Percentiles rank a stretch among this genome's conserved stretches.
Conservation (phyloP, 1,284 basidiomycete genomes). For the Exobasidium cylindrosporum region DNA sequence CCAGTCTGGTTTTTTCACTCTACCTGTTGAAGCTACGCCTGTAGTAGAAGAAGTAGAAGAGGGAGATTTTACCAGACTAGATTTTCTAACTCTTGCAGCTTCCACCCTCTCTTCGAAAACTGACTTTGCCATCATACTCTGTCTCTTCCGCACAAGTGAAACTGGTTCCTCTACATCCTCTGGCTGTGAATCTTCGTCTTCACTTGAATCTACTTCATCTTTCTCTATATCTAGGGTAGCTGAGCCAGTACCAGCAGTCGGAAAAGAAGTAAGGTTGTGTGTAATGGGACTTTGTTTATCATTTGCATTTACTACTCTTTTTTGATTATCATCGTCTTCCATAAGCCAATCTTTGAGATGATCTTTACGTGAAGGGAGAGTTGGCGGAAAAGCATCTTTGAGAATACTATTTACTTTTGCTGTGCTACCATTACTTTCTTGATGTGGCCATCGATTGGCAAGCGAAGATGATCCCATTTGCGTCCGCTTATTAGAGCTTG, state of each 20-base stretch:
- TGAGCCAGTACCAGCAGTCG: constrained; percentile 23
- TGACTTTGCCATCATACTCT: neutral
- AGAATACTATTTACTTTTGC: neutral
- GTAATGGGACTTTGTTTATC: neutral
- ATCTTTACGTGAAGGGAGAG: neutral
- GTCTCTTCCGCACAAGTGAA: neutral
- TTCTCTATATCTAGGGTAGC: constrained; percentile 24
- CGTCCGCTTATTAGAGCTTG: constrained; percentile 16
- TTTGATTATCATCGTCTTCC: constrained; percentile 20
- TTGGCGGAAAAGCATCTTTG: neutral
- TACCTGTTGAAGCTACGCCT: neutral
- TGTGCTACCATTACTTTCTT: neutral
- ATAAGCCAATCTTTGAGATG: neutral
- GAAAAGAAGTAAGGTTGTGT: too few species aligned
- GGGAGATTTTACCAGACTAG: neutral
- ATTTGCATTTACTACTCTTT: neutral
- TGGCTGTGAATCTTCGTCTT: constrained; percentile 24
- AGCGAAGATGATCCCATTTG: constrained; percentile 25
- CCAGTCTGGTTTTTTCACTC: constrained; percentile 4
- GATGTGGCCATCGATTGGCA: constrained; percentile 12
- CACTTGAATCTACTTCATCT: constrained; percentile 17
- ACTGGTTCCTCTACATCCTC: constrained; percentile 29
- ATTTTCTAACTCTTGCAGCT: neutral
- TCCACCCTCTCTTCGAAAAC: neutral
- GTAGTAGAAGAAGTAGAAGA: neutral